A percentile compares a stretch with the other conserved stretches of the same genome.
These are phyloP conservation scores for Trichopus zeylanicus DNA, from an alignment of 116 monocot genomes.

Conservation along the genomic window DNA sequence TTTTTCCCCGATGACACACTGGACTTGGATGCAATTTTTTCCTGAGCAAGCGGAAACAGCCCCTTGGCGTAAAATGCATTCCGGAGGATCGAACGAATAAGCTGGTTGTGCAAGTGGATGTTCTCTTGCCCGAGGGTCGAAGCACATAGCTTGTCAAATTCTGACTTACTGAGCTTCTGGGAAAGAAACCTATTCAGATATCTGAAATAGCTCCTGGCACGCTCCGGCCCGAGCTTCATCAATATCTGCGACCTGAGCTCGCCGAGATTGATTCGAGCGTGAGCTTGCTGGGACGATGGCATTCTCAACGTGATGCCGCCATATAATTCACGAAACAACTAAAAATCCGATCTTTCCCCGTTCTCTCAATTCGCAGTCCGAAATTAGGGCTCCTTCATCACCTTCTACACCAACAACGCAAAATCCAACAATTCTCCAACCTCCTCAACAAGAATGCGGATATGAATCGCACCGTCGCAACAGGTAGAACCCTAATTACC, in stretches of 20 bases:
- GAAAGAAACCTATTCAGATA: constrained; percentile 48
- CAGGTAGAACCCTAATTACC: no score
- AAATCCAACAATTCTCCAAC: constrained; percentile 2
- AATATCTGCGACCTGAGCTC: constrained; percentile 64
- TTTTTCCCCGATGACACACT: not conserved
- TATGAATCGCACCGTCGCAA: not conserved
- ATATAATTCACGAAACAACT: constrained; percentile 8
- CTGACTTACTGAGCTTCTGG: constrained; percentile 48
- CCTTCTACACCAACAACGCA: not conserved
- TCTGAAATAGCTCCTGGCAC: constrained; percentile 44
- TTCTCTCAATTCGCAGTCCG: not conserved
- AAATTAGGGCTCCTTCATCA: constrained; percentile 15
- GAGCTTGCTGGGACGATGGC: constrained; percentile 21
- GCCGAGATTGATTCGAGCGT: constrained; percentile 47
- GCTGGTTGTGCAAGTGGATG: constrained; percentile 67
- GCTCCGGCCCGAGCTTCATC: constrained; percentile 45
- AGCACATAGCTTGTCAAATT: constrained; percentile 54
- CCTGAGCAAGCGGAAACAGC: no score
- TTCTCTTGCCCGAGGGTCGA: constrained; percentile 59
- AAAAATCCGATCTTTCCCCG: not conserved
- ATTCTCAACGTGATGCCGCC: constrained; percentile 22
- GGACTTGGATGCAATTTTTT: not conserved
- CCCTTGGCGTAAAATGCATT: constrained; percentile 59
- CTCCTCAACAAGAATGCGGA: constrained; percentile 1
- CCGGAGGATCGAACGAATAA: constrained; percentile 50